Evolutionary conservation across 345 rosid species (phyloP).

Genomic region (Moricandia arvensis): DNA sequence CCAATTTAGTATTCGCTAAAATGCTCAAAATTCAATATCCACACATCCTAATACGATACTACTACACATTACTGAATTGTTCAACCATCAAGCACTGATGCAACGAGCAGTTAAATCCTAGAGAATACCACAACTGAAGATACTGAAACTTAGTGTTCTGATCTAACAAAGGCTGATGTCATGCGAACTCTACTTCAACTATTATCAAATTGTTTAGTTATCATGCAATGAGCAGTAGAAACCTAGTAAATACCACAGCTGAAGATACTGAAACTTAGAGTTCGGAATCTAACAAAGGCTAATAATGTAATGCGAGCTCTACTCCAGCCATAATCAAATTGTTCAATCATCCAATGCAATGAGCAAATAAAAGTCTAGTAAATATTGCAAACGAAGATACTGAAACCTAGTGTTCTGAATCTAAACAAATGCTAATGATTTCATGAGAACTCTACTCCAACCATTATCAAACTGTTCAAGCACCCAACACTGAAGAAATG

Average conservation of each 20-base stretch:
- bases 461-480: not conserved
- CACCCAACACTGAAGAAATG: not conserved
- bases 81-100: slow-evolving; percentile 4
- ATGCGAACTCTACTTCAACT: not conserved
- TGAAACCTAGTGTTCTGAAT: not conserved
- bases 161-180: not conserved
- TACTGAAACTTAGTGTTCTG: not conserved
- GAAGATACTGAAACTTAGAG: not conserved
- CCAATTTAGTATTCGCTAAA: not conserved
- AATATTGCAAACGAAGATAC: not conserved
- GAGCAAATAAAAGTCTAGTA: not conserved
- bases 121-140: not conserved
- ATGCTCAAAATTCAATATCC: not conserved
- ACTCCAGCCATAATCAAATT: not conserved
- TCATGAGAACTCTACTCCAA: not conserved
- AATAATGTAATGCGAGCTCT: not conserved
- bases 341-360: not conserved
- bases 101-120: not conserved
- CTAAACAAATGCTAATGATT: not conserved
- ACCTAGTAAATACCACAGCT: not conserved
- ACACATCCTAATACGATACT: not conserved
- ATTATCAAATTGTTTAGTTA: not conserved
- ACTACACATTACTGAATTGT: not conserved
- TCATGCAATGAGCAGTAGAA: slow-evolving; percentile 9
- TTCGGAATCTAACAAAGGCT: not conserved